Conservation (phyloP, 352 stramenopile genomes). For the Pythium pectinolyticum region DNA sequence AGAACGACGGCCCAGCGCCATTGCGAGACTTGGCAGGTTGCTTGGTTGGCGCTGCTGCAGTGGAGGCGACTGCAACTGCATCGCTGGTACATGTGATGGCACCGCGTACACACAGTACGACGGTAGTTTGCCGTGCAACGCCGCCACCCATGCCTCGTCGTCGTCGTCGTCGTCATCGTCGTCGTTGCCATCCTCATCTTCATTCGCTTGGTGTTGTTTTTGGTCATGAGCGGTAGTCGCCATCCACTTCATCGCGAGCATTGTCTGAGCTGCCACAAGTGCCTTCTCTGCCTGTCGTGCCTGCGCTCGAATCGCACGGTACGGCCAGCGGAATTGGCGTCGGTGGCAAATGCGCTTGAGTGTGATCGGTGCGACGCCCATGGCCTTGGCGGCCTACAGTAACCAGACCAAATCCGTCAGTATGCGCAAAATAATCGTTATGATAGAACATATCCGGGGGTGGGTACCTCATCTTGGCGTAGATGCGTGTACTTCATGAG, state of each 20-base stretch:
- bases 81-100: background rate
- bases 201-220: no score
- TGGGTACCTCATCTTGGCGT: conserved; percentile 56
- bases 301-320: conserved; percentile 16
- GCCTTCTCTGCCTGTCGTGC: background rate
- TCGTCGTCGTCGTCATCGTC: background rate
- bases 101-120: conserved; percentile 8
- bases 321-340: conserved; percentile 49
- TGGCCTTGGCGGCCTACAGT: conserved; percentile 34
- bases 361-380: conserved; percentile 54
- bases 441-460: no score
- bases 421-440: no score
- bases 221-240: no score
- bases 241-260: background rate
- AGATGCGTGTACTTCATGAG: conserved; percentile 40
- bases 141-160: no score
- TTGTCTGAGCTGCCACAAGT: background rate
- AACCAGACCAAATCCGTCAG: background rate
- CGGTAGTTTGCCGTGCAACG: background rate
- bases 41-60: background rate
- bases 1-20: background rate
- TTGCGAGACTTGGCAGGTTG: conserved; percentile 1
- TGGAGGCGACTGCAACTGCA: background rate
- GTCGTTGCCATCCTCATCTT: no score
- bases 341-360: conserved; percentile 64